Evolutionary conservation across 2,329 filamentous ascomycete species (phyloP).

Genomic region (Trichocomaceae sp.): DNA sequence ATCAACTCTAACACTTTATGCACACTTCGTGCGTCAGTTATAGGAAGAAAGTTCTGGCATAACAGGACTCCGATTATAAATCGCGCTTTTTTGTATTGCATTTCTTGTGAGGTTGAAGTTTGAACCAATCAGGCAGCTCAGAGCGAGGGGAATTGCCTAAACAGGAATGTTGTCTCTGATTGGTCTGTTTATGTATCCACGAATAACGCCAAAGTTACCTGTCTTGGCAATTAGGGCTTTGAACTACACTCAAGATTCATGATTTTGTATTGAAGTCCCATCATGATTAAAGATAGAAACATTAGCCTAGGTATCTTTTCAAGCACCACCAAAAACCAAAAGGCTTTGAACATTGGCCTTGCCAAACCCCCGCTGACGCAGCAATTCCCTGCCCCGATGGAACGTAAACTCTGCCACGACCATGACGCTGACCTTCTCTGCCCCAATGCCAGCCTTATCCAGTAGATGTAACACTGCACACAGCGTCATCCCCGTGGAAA

Average conservation of each 20-base stretch:
- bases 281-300: no score
- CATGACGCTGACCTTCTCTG: slow-evolving; percentile 43
- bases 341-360: slow-evolving; percentile 47
- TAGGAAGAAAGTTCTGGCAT: no score
- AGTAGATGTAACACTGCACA: slow-evolving; percentile 48
- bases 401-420: slow-evolving; percentile 53
- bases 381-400: slow-evolving; percentile 46
- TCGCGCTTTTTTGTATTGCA: no score
- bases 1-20: no score
- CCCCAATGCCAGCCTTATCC: slow-evolving; percentile 35
- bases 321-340: slow-evolving; percentile 45
- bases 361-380: slow-evolving; percentile 47
- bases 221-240: no score
- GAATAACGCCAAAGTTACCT: no score
- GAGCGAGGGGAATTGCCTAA: neutral
- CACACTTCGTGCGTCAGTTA: no score
- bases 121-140: neutral
- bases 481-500: slow-evolving; percentile 52
- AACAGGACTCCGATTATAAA: no score
- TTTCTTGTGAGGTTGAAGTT: no score
- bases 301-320: no score
- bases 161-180: neutral
- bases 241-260: no score
- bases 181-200: neutral
- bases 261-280: no score